Evolutionary conservation across 345 rosid species (phyloP).

Genomic region (Microthlaspi erraticum): DNA sequence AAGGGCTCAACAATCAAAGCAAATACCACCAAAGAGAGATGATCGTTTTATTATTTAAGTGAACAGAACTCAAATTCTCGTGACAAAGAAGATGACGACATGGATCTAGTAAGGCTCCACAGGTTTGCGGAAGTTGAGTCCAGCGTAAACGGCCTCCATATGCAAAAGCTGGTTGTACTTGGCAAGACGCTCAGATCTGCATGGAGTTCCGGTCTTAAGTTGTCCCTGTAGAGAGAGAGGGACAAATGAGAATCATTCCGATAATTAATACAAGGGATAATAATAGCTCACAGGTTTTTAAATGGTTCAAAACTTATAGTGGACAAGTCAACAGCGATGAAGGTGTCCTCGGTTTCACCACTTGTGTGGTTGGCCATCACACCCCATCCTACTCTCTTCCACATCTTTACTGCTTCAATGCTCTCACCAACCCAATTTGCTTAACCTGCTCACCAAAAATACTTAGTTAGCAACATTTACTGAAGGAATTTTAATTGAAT

Average conservation of each 20-base stretch:
- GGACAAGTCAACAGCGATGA: constrained; percentile 95
- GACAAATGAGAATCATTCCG: background rate
- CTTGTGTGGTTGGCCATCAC: constrained; percentile 98
- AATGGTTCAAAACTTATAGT: constrained; percentile 54
- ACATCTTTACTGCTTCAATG: constrained; percentile 96
- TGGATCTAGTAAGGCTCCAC: constrained; percentile 79
- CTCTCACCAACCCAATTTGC: constrained; percentile 97
- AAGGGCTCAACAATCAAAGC: constrained; percentile 6
- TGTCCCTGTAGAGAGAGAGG: constrained; percentile 68
- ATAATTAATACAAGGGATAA: too few relatives aligned
- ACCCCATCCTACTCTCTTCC: constrained; percentile 98
- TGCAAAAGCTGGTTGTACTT: constrained; percentile 96
- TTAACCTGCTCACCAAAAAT: too few relatives aligned
- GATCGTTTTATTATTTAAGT: too few relatives aligned
- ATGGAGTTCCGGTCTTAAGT: constrained; percentile 96
- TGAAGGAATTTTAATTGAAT: too few relatives aligned
- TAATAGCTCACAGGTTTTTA: background rate
- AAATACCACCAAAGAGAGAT: constrained; percentile 20
- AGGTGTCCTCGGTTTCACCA: constrained; percentile 98
- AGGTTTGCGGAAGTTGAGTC: constrained; percentile 79
- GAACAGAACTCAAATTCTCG: constrained; percentile 27
- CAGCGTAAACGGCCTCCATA: constrained; percentile 86
- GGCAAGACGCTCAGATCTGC: constrained; percentile 98
- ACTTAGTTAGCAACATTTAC: too few relatives aligned
- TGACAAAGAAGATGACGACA: constrained; percentile 12